Percentiles rank a stretch among this genome's conserved stretches.
Evolutionary conservation across 2,329 filamentous ascomycete genomes (phyloP).

Genomic region (Epichloe aotearoae): DNA sequence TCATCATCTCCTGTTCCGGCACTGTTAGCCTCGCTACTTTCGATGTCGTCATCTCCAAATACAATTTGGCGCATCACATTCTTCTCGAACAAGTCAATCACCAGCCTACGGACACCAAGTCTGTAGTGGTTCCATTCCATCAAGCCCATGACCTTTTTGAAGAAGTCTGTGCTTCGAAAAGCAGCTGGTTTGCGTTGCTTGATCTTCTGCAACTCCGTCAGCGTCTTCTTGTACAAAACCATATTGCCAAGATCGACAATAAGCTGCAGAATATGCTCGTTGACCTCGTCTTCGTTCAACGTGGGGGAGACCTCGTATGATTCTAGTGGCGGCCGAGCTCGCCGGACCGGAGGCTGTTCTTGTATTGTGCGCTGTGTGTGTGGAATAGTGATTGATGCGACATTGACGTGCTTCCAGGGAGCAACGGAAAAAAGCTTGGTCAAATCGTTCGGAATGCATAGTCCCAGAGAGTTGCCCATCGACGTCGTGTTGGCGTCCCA

Average conservation of each 20-base stretch:
- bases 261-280: constrained; percentile 68
- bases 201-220: constrained; percentile 68
- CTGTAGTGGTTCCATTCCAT: constrained; percentile 85
- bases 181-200: constrained; percentile 61
- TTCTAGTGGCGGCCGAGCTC: constrained; percentile 29
- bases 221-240: constrained; percentile 77
- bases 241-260: constrained; percentile 87
- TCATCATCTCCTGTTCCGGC: constrained; percentile 36
- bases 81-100: constrained; percentile 90
- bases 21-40: constrained; percentile 49
- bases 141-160: constrained; percentile 72
- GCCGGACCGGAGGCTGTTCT: constrained; percentile 28
- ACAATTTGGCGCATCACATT: constrained; percentile 74
- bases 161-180: constrained; percentile 66
- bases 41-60: constrained; percentile 54
- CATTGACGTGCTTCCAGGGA: constrained; percentile 42
- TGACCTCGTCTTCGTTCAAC: constrained; percentile 50
- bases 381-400: constrained; percentile 33
- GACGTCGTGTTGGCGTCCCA: constrained; percentile 88
- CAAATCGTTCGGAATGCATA: constrained; percentile 73
- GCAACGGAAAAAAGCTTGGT: constrained; percentile 62
- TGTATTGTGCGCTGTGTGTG: constrained; percentile 39
- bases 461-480: constrained; percentile 70
- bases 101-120: constrained; percentile 73
- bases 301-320: constrained; percentile 27